Evolutionary conservation across 2,329 filamentous ascomycete genomes (phyloP).

Genomic region (Ramichloridium luteum): DNA sequence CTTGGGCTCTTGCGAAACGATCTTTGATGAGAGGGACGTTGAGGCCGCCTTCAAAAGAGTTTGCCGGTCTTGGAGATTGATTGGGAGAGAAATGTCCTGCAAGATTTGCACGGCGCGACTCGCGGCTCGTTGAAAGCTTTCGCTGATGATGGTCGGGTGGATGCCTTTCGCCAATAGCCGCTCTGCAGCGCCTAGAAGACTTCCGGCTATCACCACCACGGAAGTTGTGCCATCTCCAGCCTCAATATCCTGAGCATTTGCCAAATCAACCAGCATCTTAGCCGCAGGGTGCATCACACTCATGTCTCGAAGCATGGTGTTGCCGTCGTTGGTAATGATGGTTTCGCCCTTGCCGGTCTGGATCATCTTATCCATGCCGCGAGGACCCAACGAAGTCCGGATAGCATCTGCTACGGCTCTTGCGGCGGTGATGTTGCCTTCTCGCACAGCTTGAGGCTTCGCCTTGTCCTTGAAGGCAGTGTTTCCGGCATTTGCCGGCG

Average conservation of each 20-base stretch:
- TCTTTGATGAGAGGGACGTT: slow-evolving; percentile 95
- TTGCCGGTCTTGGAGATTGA: slow-evolving; percentile 74
- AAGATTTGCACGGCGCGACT: slow-evolving; percentile 78
- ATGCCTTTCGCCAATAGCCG: slow-evolving; percentile 81
- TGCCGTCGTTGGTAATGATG: slow-evolving; percentile 98
- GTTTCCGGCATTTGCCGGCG: slow-evolving; percentile 43
- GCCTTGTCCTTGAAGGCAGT: slow-evolving; percentile 76
- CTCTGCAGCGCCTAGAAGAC: slow-evolving; percentile 85
- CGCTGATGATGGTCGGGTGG: slow-evolving; percentile 94
- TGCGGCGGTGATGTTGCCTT: slow-evolving; percentile 92
- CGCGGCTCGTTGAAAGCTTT: slow-evolving; percentile 91
- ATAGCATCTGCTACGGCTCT: slow-evolving; percentile 97
- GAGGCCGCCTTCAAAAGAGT: slow-evolving; percentile 93
- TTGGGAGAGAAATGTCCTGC: slow-evolving; percentile 90
- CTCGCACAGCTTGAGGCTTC: slow-evolving; percentile 95
- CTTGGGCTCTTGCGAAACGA: slow-evolving; percentile 93
- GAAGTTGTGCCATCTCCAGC: slow-evolving; percentile 97
- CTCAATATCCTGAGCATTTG: slow-evolving; percentile 94
- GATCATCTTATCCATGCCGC: slow-evolving; percentile 98
- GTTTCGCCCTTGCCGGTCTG: slow-evolving; percentile 92
- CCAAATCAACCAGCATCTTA: slow-evolving; percentile 97
- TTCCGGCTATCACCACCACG: slow-evolving; percentile 94
- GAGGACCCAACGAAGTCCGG: slow-evolving; percentile 86
- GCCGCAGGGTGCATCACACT: slow-evolving; percentile 98
- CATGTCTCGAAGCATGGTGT: slow-evolving; percentile 99